Evolutionary conservation across 345 rosid genomes (phyloP).

Genomic region (Citropsis articulata): DNA sequence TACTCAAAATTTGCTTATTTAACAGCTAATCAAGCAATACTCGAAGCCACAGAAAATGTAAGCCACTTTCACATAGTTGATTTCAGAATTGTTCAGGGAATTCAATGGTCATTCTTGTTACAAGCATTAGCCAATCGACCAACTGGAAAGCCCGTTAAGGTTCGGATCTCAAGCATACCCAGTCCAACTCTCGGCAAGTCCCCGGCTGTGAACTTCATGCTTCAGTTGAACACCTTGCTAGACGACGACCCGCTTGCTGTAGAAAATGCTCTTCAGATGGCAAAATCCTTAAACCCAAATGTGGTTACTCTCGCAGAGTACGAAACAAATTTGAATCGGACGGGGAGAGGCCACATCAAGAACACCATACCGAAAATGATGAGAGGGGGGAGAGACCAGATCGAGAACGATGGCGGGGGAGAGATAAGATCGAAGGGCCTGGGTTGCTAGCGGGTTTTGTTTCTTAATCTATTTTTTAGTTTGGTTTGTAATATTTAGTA

Average conservation of each 20-base stretch:
- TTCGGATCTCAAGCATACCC: slow-evolving; percentile 90
- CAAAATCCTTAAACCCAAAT: slow-evolving; percentile 59
- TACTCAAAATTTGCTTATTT: slow-evolving; percentile 87
- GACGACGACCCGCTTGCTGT: slow-evolving; percentile 52
- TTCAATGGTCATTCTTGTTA: slow-evolving; percentile 90
- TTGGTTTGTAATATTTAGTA: too few relatives aligned
- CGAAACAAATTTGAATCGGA: slow-evolving; percentile 67
- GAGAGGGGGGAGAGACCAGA: too few relatives aligned
- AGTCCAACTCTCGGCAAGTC: slow-evolving; percentile 66
- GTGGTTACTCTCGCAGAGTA: slow-evolving; percentile 83
- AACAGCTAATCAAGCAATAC: slow-evolving; percentile 92
- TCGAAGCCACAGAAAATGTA: slow-evolving; percentile 72
- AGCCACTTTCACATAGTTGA: slow-evolving; percentile 83
- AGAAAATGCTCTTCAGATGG: slow-evolving; percentile 57
- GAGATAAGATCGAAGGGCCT: too few relatives aligned
- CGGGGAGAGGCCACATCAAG: too few relatives aligned
- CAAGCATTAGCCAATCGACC: slow-evolving; percentile 87
- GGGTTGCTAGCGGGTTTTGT: too few relatives aligned
- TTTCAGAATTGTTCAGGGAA: slow-evolving; percentile 88
- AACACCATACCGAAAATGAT: too few relatives aligned
- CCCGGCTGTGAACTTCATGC: slow-evolving; percentile 87
- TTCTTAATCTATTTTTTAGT: too few relatives aligned
- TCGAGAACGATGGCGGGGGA: too few relatives aligned
- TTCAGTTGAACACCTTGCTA: slow-evolving; percentile 65
- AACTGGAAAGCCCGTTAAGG: slow-evolving; percentile 58